Percentiles rank a stretch among this genome's conserved stretches.
These are phyloP conservation scores for Diplogelasinospora grovesii DNA, from an alignment of 495 filamentous ascomycete genomes.

Conservation along the genomic window DNA sequence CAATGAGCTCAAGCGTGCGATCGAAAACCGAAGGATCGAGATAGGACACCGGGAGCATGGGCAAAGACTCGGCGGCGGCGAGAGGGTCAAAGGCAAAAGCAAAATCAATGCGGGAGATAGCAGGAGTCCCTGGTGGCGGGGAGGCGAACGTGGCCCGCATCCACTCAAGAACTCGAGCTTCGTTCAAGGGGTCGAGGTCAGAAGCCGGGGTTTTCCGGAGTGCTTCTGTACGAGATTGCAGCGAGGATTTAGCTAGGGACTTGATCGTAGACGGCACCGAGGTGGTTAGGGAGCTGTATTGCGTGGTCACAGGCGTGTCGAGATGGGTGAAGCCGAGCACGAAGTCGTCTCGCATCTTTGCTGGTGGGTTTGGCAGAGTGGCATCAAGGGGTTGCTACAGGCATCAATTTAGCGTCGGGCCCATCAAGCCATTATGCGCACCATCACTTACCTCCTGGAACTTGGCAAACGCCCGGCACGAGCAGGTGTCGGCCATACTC, in stretches of 20 bases:
- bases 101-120: constrained; percentile 35
- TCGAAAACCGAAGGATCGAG: constrained; percentile 64
- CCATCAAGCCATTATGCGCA: constrained; percentile 1
- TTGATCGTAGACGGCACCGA: constrained; percentile 26
- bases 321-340: constrained; percentile 56
- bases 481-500: constrained; percentile 47
- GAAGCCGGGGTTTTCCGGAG: neutral
- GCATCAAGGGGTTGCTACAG: constrained; percentile 51
- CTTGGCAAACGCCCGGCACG: constrained; percentile 30
- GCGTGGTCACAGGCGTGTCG: constrained; percentile 34
- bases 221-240: constrained; percentile 14
- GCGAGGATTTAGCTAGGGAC: constrained; percentile 26
- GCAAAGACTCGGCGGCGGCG: constrained; percentile 35
- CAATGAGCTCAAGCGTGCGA: constrained; percentile 53
- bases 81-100: constrained; percentile 53
- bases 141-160: constrained; percentile 24
- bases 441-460: constrained; percentile 31
- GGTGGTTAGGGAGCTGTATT: constrained; percentile 18
- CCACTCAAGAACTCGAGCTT: constrained; percentile 18
- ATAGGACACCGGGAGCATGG: constrained; percentile 25
- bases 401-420: constrained; percentile 10
- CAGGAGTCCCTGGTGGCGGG: constrained; percentile 10
- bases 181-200: constrained; percentile 18
- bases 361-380: constrained; percentile 50
- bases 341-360: constrained; percentile 57